Percentiles rank a stretch among this genome's conserved stretches.
Evolutionary conservation across 345 rosid species (phyloP).

Genomic region (Kandelia obovata): DNA sequence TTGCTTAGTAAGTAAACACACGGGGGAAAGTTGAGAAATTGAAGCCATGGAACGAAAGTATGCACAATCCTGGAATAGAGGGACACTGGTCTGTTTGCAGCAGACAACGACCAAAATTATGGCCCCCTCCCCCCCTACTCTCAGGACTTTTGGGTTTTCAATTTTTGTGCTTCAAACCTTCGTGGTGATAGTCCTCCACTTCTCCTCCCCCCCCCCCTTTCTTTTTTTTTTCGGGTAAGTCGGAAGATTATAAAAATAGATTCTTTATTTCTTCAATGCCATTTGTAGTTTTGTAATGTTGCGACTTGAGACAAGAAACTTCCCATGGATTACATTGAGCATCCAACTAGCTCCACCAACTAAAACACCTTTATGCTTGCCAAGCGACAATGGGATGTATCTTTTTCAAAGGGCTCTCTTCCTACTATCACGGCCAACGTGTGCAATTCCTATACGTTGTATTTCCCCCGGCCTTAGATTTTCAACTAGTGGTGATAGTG

Average conservation of each 20-base stretch:
- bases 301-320: neutral
- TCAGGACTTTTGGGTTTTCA: neutral
- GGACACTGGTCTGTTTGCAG: neutral
- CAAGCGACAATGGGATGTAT: too few species aligned
- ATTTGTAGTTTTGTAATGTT: neutral
- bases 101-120: neutral
- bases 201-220: neutral
- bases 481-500: too few species aligned
- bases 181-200: neutral
- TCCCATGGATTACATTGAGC: too few species aligned
- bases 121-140: conserved; percentile 3
- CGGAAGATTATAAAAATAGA: neutral
- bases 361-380: too few species aligned
- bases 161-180: conserved; percentile 14
- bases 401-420: too few species aligned
- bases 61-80: conserved; percentile 6
- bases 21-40: too few species aligned
- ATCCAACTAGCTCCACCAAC: too few species aligned
- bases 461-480: too few species aligned
- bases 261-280: neutral
- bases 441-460: too few species aligned
- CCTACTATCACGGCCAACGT: too few species aligned
- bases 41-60: too few species aligned
- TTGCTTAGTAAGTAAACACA: too few species aligned
- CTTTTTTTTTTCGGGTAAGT: neutral